Percentiles rank a stretch among this genome's conserved stretches.
These are phyloP conservation scores for Podila epigama DNA, from an alignment of 192 early-diverging fungal species.

Conservation along the genomic window DNA sequence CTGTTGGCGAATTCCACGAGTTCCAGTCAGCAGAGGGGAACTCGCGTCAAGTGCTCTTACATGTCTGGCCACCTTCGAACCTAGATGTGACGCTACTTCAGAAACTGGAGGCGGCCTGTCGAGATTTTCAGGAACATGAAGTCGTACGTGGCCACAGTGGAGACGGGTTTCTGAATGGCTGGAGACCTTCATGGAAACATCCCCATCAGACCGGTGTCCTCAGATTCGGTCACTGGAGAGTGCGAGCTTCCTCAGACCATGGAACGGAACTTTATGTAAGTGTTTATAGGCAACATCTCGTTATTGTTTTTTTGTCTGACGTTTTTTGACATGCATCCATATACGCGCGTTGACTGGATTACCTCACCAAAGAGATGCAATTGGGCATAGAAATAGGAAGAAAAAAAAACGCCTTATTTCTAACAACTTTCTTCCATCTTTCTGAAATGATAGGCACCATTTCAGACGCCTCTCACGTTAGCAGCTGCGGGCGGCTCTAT, in stretches of 20 bases:
- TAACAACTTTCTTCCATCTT: background rate
- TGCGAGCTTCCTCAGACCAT: constrained; percentile 14
- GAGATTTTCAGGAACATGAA: constrained; percentile 40
- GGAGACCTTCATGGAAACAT: constrained; percentile 39
- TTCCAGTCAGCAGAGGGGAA: constrained; percentile 51
- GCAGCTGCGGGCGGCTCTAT: constrained; percentile 40
- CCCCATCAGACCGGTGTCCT: constrained; percentile 34
- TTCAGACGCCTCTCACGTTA: constrained; percentile 46
- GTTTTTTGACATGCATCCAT: too few species aligned
- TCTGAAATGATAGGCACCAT: constrained; percentile 16
- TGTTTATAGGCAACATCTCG: background rate
- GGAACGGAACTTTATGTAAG: constrained; percentile 31
- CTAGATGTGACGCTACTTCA: constrained; percentile 20
- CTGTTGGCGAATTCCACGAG: constrained; percentile 41
- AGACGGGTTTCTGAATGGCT: constrained; percentile 48
- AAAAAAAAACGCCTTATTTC: background rate
- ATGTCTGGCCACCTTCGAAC: constrained; percentile 41
- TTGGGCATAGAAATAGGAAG: too few species aligned
- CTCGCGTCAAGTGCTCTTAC: constrained; percentile 38
- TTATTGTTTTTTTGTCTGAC: background rate
- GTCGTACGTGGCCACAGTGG: constrained; percentile 43
- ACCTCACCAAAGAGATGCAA: background rate
- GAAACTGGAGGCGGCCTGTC: constrained; percentile 36
- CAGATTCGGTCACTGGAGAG: constrained; percentile 46
- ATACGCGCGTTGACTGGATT: too few species aligned